phyloP scores from a whole-genome alignment of 495 filamentous ascomycete genomes.

The Aspergillus funiculosus region DNA sequence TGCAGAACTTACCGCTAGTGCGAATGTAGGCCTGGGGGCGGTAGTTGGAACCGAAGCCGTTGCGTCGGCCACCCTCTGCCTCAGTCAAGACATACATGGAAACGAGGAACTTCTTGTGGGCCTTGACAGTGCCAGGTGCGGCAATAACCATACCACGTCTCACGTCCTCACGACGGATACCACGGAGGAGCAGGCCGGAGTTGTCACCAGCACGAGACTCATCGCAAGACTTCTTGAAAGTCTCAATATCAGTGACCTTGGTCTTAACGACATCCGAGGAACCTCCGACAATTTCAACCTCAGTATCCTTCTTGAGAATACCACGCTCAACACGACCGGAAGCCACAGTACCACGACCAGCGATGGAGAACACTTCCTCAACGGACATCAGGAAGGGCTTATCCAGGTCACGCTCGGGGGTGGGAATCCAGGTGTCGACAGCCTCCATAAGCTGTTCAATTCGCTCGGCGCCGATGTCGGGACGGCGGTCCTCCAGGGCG shows the following conservation, averaged over 20 bases:
- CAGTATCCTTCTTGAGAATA: slow-evolving; percentile 79
- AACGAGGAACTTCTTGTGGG: slow-evolving; percentile 82
- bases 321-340: slow-evolving; percentile 98
- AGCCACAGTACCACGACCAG: slow-evolving; percentile 93
- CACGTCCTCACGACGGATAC: slow-evolving; percentile 90
- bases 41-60: slow-evolving; percentile 89
- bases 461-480: slow-evolving; percentile 78
- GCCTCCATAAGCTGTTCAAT: slow-evolving; percentile 85
- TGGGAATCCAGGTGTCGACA: slow-evolving; percentile 95
- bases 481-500: slow-evolving; percentile 79
- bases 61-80: slow-evolving; percentile 95
- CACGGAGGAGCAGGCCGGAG: slow-evolving; percentile 93
- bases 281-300: slow-evolving; percentile 91
- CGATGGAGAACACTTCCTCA: slow-evolving; percentile 97
- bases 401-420: slow-evolving; percentile 80
- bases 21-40: slow-evolving; percentile 91
- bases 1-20: slow-evolving; percentile 61
- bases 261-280: slow-evolving; percentile 73
- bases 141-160: slow-evolving; percentile 88
- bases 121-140: slow-evolving; percentile 68
- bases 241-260: slow-evolving; percentile 99
- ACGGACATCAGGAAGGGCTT: slow-evolving; percentile 99
- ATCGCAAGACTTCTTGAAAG: slow-evolving; percentile 97
- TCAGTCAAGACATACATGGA: slow-evolving; percentile 96
- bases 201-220: slow-evolving; percentile 93